phyloP scores from a whole-genome alignment of 208 protist species.

The Leishmania turanica region DNA sequence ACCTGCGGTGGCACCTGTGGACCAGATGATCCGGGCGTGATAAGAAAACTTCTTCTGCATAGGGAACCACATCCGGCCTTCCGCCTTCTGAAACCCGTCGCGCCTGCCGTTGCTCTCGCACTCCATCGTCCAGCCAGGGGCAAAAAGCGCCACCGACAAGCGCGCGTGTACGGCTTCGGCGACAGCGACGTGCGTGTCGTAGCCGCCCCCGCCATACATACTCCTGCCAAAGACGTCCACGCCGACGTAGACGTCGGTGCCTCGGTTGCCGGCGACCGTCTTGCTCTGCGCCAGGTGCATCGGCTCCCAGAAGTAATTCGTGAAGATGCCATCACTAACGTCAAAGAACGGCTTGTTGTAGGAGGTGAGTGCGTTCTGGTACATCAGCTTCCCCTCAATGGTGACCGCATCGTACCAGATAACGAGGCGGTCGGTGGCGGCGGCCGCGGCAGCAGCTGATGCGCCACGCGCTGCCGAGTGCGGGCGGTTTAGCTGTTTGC shows the following conservation, averaged over 20 bases:
- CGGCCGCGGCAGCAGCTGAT: background rate
- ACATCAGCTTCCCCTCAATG: slow-evolving; percentile 49
- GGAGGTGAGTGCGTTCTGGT: slow-evolving; percentile 80
- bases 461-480: background rate
- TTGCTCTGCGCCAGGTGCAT: slow-evolving; percentile 35
- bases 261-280: slow-evolving; percentile 34
- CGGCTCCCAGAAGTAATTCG: slow-evolving; percentile 90
- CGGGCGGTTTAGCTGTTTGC: slow-evolving; percentile 31
- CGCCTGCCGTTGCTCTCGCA: slow-evolving; percentile 37
- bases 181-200: slow-evolving; percentile 60
- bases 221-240: slow-evolving; percentile 88
- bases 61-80: slow-evolving; percentile 56
- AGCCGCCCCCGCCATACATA: slow-evolving; percentile 78
- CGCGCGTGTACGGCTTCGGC: slow-evolving; percentile 21
- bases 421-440: slow-evolving; percentile 29
- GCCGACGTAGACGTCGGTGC: slow-evolving; percentile 71
- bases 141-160: slow-evolving; percentile 89
- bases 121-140: slow-evolving; percentile 89
- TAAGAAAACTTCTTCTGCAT: slow-evolving; percentile 47
- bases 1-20: background rate
- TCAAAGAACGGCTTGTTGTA: slow-evolving; percentile 89
- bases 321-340: slow-evolving; percentile 81
- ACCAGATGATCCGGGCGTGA: slow-evolving; percentile 7
- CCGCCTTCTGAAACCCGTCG: slow-evolving; percentile 51
- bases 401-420: slow-evolving; percentile 94